Evolutionary conservation across 2,329 filamentous ascomycete species (phyloP).

Genomic region (Hymenoscyphus scutula): DNA sequence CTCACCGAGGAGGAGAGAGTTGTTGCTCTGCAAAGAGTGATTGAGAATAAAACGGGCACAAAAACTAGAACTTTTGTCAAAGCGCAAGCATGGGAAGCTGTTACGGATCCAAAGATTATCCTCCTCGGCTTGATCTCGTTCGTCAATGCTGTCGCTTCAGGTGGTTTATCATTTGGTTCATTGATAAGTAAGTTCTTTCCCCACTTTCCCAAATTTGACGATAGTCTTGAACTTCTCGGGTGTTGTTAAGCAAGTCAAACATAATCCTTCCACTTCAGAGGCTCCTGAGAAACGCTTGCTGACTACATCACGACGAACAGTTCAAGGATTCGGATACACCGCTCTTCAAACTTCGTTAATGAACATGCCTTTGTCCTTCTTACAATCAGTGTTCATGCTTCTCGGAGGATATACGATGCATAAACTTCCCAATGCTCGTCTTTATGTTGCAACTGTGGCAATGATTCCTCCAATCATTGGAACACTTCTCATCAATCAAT

Average conservation of each 20-base stretch:
- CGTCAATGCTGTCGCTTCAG: conserved; percentile 24
- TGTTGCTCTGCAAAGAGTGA: conserved; percentile 31
- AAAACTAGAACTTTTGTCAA: conserved; percentile 24
- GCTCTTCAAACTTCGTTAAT: conserved; percentile 38
- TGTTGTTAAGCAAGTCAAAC: background rate
- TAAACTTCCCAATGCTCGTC: conserved; percentile 30
- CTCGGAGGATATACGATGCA: conserved; percentile 19
- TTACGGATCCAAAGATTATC: conserved; percentile 42
- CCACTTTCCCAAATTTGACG: background rate
- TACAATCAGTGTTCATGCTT: conserved; percentile 26
- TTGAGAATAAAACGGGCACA: conserved; percentile 29
- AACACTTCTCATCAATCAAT: conserved; percentile 35
- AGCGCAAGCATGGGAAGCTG: conserved; percentile 25
- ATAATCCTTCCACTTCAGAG: background rate
- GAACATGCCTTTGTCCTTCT: conserved; percentile 51
- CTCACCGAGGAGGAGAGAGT: conserved; percentile 43
- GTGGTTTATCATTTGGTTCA: conserved; percentile 35
- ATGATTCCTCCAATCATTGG: conserved; percentile 36
- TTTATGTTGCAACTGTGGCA: conserved; percentile 33
- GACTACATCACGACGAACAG: background rate
- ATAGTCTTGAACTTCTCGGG: background rate
- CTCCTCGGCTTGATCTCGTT: conserved; percentile 24
- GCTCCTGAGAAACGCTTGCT: background rate
- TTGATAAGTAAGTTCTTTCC: conserved; percentile 33
- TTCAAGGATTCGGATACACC: conserved; percentile 40